phyloP scores from a whole-genome alignment of 352 stramenopile genomes.

The Sclerospora graminicola region DNA sequence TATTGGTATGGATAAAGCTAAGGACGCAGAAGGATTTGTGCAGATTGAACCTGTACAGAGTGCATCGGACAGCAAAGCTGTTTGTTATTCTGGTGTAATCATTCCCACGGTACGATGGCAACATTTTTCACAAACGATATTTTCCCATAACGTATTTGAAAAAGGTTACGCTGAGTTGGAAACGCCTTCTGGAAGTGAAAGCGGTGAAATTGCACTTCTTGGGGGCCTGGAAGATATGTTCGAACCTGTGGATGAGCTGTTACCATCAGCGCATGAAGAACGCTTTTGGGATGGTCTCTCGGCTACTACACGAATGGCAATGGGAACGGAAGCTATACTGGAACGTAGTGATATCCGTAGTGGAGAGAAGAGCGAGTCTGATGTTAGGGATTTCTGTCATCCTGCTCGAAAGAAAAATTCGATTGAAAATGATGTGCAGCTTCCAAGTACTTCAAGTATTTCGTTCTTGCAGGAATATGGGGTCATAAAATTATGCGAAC shows the following conservation, averaged over 20 bases:
- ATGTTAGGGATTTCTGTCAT: not conserved
- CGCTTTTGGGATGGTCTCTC: not conserved
- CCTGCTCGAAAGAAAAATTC: constrained; percentile 1
- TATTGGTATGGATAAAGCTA: not conserved
- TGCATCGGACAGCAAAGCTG: not conserved
- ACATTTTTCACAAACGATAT: not conserved
- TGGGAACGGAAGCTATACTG: not conserved
- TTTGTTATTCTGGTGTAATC: not conserved
- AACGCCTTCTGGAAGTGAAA: constrained; percentile 10
- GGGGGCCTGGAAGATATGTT: constrained; percentile 18
- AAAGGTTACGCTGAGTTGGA: constrained; percentile 5
- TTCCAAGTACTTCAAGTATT: constrained; percentile 16
- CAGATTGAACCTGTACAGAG: not conserved
- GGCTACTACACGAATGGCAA: not conserved
- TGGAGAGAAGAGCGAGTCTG: not conserved
- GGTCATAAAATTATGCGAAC: constrained; percentile 28
- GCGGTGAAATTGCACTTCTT: constrained; percentile 14
- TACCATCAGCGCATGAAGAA: constrained; percentile 7
- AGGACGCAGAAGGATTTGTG: not conserved
- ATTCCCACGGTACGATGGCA: not conserved
- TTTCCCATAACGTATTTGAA: not conserved
- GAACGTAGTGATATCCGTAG: not conserved
- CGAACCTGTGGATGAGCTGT: constrained; percentile 21
- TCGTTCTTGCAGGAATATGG: constrained; percentile 28
- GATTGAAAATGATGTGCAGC: constrained; percentile 1